phyloP scores from a whole-genome alignment of 352 stramenopile species.

The Phytophthora gonapodyides region DNA sequence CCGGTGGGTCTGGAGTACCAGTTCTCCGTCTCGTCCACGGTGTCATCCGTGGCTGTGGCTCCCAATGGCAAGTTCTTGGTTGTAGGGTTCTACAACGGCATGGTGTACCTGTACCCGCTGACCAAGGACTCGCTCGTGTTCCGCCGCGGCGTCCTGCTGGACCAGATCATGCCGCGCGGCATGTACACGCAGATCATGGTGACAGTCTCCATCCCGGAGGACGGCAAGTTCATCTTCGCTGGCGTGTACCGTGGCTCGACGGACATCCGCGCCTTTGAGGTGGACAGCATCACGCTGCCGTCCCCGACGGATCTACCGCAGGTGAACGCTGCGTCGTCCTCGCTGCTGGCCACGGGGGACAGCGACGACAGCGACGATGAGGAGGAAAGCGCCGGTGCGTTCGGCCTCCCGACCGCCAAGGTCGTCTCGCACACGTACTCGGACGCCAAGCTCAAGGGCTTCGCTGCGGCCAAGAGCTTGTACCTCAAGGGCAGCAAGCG shows the following conservation, averaged over 20 bases:
- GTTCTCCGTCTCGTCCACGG: slow-evolving; percentile 64
- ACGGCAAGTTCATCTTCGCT: slow-evolving; percentile 87
- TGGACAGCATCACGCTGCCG: slow-evolving; percentile 79
- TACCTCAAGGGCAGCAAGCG: slow-evolving; percentile 42
- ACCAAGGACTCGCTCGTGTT: slow-evolving; percentile 65
- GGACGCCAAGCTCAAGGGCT: slow-evolving; percentile 85
- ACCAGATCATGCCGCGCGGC: slow-evolving; percentile 76
- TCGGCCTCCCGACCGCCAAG: slow-evolving; percentile 54
- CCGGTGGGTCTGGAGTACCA: slow-evolving; percentile 63
- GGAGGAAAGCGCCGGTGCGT: slow-evolving; percentile 26
- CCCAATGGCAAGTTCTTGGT: slow-evolving; percentile 76
- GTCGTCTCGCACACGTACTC: slow-evolving; percentile 73
- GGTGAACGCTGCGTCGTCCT: slow-evolving; percentile 10
- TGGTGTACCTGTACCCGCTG: slow-evolving; percentile 62
- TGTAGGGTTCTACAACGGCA: slow-evolving; percentile 82
- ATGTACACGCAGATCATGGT: slow-evolving; percentile 89
- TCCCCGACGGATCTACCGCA: slow-evolving; percentile 24
- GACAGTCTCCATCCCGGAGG: slow-evolving; percentile 69
- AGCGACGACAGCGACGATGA: slow-evolving; percentile 43
- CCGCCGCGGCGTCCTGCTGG: slow-evolving; percentile 73
- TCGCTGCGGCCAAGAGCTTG: slow-evolving; percentile 76
- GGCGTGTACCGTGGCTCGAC: slow-evolving; percentile 85
- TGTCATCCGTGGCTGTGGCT: slow-evolving; percentile 80
- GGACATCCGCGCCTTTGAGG: slow-evolving; percentile 84
- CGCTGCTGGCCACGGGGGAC: slow-evolving; percentile 16